Evolutionary conservation across 169 alveolate species (phyloP), one percentile per base, ranked within the genome.

Genomic region (Babesia ovis): DNA sequence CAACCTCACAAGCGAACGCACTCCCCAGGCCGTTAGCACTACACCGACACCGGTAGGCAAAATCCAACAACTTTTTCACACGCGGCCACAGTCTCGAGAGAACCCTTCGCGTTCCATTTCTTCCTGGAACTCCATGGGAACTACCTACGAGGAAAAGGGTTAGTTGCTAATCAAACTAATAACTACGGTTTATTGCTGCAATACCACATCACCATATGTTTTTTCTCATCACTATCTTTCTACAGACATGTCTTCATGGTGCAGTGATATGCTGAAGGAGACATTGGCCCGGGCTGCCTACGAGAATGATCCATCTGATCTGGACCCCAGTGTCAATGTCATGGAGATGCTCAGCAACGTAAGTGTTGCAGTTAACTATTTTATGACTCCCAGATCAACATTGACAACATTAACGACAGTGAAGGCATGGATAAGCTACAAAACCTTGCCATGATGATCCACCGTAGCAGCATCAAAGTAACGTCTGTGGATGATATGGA

Each of bases 111-210:
- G 77, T 22, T 57, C 93, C 25, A 87, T 91, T 29, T 90, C 94
- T 18, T 90, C 95, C 3, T 91, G 95, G 95, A 91, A 91, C 66
- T 75, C 95, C 2, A 84, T 85, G 32, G 95, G 94, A 4, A 91
- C 95, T 22, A 91, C 95, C 1, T 91, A 87, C 80, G 95, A 91
- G 48, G 95, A 91, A 58, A 91, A 91, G 64, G 95, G 91, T 62
- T 53, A 55, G 83, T 48, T 46, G 9, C 46, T 9, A 9, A 9
- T 39, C 14, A 39, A n/a, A n/a, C n/a, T n/a, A n/a, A n/a, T n/a
- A n/a, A n/a, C 20, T 18, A 42, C 18, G 18, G 51, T 42, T 42
- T 18, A 16, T 42, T n/a, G n/a, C n/a, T n/a, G n/a, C n/a, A n/a
- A n/a, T n/a, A n/a, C n/a, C n/a, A n/a, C n/a, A n/a, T n/a, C n/a